A percentile compares a stretch with the other conserved stretches of the same genome.
phyloP scores from a whole-genome alignment of 2,329 filamentous ascomycete species.

The Aspergillus aculeatinus region DNA sequence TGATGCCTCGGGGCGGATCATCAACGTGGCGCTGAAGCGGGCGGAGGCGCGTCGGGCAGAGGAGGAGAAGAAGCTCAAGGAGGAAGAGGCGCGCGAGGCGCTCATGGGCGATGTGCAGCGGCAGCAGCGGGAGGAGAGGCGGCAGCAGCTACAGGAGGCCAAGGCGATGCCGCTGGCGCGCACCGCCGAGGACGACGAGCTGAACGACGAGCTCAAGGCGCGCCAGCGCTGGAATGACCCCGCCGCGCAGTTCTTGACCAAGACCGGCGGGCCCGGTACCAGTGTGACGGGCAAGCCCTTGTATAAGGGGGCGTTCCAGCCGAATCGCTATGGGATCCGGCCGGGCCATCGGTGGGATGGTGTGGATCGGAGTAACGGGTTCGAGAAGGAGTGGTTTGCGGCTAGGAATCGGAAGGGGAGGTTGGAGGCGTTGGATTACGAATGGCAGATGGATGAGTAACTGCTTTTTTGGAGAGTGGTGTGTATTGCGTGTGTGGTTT shows the following conservation, averaged over 20 bases:
- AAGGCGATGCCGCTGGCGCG: constrained; percentile 78
- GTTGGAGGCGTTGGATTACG: constrained; percentile 78
- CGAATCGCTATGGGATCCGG: constrained; percentile 90
- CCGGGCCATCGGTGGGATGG: constrained; percentile 97
- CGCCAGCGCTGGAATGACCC: constrained; percentile 89
- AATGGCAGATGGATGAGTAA: constrained; percentile 93
- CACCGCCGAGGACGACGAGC: constrained; percentile 75
- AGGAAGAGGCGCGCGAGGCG: constrained; percentile 65
- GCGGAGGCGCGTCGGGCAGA: constrained; percentile 80
- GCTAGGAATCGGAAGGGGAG: constrained; percentile 76
- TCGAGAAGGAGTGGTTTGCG: constrained; percentile 90
- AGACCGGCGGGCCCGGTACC: constrained; percentile 47
- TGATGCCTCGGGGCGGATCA: constrained; percentile 89
- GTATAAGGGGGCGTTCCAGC: constrained; percentile 77
- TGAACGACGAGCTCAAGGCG: constrained; percentile 81
- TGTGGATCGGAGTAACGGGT: constrained; percentile 89
- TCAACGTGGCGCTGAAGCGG: constrained; percentile 87
- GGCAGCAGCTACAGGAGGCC: constrained; percentile 72
- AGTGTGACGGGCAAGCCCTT: constrained; percentile 59
- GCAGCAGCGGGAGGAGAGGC: constrained; percentile 62
- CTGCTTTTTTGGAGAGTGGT: neutral
- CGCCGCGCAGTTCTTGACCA: constrained; percentile 73
- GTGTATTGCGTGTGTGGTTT: neutral
- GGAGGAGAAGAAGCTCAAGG: constrained; percentile 66
- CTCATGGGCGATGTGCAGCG: constrained; percentile 84